phyloP scores from a whole-genome alignment of 768 basidiomycete species.

The Naematelia aurantialba region DNA sequence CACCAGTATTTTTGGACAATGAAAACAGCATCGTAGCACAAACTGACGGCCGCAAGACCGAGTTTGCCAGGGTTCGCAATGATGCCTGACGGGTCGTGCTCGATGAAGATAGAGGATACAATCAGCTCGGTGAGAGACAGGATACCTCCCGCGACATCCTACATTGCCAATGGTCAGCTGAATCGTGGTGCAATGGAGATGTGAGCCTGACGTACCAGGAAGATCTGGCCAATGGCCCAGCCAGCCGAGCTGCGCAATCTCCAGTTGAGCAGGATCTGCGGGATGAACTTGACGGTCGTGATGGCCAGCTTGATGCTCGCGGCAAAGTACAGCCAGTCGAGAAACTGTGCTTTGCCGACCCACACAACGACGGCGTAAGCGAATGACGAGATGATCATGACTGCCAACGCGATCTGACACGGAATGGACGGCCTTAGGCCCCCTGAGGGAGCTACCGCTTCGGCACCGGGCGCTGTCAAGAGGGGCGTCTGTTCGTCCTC shows the following conservation, averaged over 20 bases:
- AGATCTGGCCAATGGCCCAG: conserved; percentile 38
- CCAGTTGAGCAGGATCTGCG: conserved; percentile 52
- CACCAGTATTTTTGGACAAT: conserved; percentile 35
- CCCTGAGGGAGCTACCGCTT: not conserved
- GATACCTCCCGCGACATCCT: conserved; percentile 50
- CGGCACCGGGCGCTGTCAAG: not conserved
- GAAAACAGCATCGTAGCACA: conserved; percentile 34
- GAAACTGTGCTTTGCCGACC: conserved; percentile 24
- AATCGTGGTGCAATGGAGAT: not conserved
- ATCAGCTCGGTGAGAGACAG: conserved; percentile 45
- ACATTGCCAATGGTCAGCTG: not conserved
- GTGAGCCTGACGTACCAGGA: conserved; percentile 41
- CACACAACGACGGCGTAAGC: conserved; percentile 30
- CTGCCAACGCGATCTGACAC: conserved; percentile 28
- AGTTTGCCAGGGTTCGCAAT: conserved; percentile 47
- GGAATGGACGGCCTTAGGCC: conserved; percentile 15
- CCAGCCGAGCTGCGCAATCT: conserved; percentile 47
- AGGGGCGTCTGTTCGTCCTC: conserved; percentile 9
- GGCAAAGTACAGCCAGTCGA: conserved; percentile 47
- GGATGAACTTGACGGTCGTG: conserved; percentile 52
- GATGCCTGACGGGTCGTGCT: conserved; percentile 40
- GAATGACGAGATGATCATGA: conserved; percentile 29
- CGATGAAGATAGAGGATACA: conserved; percentile 37
- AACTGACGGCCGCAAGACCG: conserved; percentile 33
- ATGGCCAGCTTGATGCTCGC: conserved; percentile 50